phyloP scores from a whole-genome alignment of 148 eudicot species.

The Pouteria glomerata region DNA sequence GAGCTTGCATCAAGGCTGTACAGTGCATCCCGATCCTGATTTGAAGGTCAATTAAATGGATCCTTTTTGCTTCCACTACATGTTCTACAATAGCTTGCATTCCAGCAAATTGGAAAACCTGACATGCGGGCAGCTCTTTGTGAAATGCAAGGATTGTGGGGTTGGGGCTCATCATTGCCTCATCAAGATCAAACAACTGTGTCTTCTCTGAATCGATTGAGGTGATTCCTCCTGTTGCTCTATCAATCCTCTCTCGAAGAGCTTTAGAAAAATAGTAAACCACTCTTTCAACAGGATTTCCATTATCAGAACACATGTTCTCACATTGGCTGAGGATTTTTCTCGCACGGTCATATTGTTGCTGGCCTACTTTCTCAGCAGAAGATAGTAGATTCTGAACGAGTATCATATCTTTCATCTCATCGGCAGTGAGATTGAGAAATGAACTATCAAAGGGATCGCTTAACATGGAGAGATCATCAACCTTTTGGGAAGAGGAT shows the following conservation, averaged over 20 bases:
- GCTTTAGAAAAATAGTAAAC: slow-evolving; percentile 24
- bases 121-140: slow-evolving; percentile 16
- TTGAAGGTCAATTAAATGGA: slow-evolving; percentile 26
- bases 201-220: background rate
- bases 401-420: slow-evolving; percentile 20
- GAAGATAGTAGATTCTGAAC: slow-evolving; percentile 24
- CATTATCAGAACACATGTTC: slow-evolving; percentile 4
- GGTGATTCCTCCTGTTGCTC: slow-evolving; percentile 15
- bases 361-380: slow-evolving; percentile 29
- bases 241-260: slow-evolving; percentile 21
- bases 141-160: slow-evolving; percentile 5
- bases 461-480: background rate
- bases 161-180: slow-evolving; percentile 10
- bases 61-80: slow-evolving; percentile 13
- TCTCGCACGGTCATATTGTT: slow-evolving; percentile 20
- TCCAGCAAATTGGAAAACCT: slow-evolving; percentile 12
- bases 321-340: slow-evolving; percentile 16
- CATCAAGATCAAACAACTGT: slow-evolving; percentile 7
- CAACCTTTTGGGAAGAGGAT: slow-evolving; percentile 3
- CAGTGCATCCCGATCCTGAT: slow-evolving; percentile 22
- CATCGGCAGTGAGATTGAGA: slow-evolving; percentile 15
- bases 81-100: slow-evolving; percentile 25
- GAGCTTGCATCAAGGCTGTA: slow-evolving; percentile 25
- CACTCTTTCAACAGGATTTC: slow-evolving; percentile 23
- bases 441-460: slow-evolving; percentile 16